Conservation (phyloP, 331 rosid genomes). For the Telfairia occidentalis region DNA sequence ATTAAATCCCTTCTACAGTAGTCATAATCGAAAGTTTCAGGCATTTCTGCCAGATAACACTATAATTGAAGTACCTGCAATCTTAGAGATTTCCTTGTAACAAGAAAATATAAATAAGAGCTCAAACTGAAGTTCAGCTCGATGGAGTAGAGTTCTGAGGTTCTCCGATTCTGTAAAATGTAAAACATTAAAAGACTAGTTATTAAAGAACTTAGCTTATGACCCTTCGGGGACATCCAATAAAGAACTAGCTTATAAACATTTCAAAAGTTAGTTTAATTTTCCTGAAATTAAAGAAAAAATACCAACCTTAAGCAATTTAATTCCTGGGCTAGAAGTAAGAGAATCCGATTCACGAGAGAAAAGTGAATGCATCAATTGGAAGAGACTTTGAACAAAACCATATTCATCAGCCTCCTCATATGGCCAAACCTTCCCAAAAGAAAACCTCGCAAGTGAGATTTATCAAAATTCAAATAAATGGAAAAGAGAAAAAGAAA, state of each 20-base stretch:
- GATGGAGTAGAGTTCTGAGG: conserved; percentile 56
- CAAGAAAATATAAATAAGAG: conserved; percentile 78
- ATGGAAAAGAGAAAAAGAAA: not conserved
- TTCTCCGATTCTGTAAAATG: conserved; percentile 60
- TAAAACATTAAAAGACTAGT: not conserved
- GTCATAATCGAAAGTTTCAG: not conserved
- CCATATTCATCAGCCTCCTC: conserved; percentile 72
- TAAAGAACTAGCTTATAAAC: conserved; percentile 3
- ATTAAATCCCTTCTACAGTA: not conserved
- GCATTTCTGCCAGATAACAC: not conserved
- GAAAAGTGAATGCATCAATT: conserved; percentile 63
- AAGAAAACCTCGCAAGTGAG: not conserved
- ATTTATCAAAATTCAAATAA: not conserved
- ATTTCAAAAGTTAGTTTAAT: not conserved
- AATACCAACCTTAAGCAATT: conserved; percentile 44
- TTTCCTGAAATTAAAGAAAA: not conserved
- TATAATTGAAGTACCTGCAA: conserved; percentile 46
- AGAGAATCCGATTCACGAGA: conserved; percentile 43
- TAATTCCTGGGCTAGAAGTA: conserved; percentile 34
- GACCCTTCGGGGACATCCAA: too few relatives aligned
- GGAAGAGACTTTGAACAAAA: conserved; percentile 88
- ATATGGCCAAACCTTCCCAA: conserved; percentile 80
- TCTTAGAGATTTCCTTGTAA: conserved; percentile 69
- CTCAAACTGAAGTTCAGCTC: conserved; percentile 74
- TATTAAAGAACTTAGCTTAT: conserved; percentile 1